Evolutionary conservation across 768 basidiomycete genomes (phyloP), one percentile per base, ranked within the genome.

Genomic region (Boletus rubescentipes): DNA sequence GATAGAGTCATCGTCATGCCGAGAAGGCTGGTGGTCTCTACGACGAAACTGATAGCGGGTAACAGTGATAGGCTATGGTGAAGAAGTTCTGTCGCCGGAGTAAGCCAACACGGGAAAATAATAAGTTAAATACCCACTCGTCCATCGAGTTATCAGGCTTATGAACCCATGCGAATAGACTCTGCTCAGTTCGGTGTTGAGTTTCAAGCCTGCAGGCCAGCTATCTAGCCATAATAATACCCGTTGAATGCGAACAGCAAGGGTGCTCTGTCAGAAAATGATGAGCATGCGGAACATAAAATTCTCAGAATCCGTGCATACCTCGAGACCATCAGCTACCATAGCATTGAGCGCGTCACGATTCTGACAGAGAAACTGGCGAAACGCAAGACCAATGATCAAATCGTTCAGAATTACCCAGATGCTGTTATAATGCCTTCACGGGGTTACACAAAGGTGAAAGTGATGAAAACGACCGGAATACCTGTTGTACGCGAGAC

Each of bases 161-260:
- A 86, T 75, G 46, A 97, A 86, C 0, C 81, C 77, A 53, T 84
- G 79, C n/a, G 86, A 83, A 63, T 92, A 89, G 66, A 97, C 89
- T 23, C 78, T 75, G 61, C 92, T 91, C n/a, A 99, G 79, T 61
- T 98, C 91, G 0, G 92, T 91, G 64, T 98, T 98, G 48, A 99
- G 84, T 71, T 99, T 99, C 37, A 99, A 73, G 1, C 97, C 96
- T 2, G 87, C 93, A 0, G 96, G 96, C 96, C 96, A 98, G 55
- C 89, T 84, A 67, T 97, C 89, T 12, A 99, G 78, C 95, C 94
- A 98, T 2, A 77, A 61, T 2, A 98, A 75, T 0, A 79, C 75
- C 15, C 73, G 71, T 39, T 80, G 78, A 9, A 88, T 67, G 44
- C 73, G 71, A 52, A 64, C 29, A 36, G 67, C 67, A 2, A 70